Evolutionary conservation across 2,329 filamentous ascomycete species (phyloP), one percentile per base, ranked within the genome.

Genomic region (Arthroderma sp.): DNA sequence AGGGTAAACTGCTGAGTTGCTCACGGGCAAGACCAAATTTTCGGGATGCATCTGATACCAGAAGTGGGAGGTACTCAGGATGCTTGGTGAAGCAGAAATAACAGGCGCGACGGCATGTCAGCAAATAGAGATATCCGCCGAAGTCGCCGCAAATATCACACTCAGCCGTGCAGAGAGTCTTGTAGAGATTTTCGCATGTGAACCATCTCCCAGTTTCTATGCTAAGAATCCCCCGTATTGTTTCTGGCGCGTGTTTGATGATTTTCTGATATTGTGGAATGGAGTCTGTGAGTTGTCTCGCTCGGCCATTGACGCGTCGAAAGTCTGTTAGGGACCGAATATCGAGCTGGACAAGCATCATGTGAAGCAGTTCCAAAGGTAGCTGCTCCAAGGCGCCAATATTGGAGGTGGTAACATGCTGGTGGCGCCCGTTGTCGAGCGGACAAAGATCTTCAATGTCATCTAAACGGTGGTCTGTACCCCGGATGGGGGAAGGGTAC

Each of bases 91-190:
- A 70, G 63, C 72, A 74, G 15, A 67, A 60, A 58, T 67, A 73
- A 63, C 73, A 76, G 53, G 75, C 70, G 1, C 73, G 70, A 31
- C 61, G 62, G 61, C 70, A 73, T 51, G 65, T 68, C 43, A 75
- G 63, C 19, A 74, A 66, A 60, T 74, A 74, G 52, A 75, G 62
- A 57, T 73, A 69, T 41, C 63, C 65, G 35, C 69, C 72, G 58
- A 74, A 73, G 15, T 65, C 61, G n/a, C 64, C 64, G 63, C 73
- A 75, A 7, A 37, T 59, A 44, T 64, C 63, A 62, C 73, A 76
- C 47, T 65, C 55, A 6, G 56, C 57, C 7, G 63, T 67, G 49
- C 56, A 67, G 19, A 76, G 63, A 11, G 63, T 68, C 15, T 65
- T 25, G 63, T 68, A 71, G 15, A 76, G 65, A 1, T 64, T 59